Evolutionary conservation across 768 basidiomycete genomes (phyloP).

Genomic region (Pisolithus microcarpus): DNA sequence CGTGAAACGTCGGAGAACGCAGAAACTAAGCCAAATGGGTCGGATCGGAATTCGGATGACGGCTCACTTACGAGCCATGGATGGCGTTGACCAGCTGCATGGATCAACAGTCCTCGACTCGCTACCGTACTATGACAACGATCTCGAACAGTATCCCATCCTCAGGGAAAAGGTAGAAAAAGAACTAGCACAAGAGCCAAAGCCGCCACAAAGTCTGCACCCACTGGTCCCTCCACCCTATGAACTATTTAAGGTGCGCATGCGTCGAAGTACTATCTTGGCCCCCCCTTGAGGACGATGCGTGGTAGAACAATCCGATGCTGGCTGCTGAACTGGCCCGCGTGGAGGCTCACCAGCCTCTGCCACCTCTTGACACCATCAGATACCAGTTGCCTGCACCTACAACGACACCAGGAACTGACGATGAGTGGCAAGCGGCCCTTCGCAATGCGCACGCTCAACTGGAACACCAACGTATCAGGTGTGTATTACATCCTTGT

Average conservation of each 20-base stretch:
- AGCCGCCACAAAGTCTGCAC: conserved; percentile 54
- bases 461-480: conserved; percentile 75
- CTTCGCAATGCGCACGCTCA: conserved; percentile 74
- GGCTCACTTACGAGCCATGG: conserved; percentile 10
- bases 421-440: conserved; percentile 71
- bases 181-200: conserved; percentile 68
- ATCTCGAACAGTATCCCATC: conserved; percentile 67
- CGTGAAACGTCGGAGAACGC: background rate
- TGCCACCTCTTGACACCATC: conserved; percentile 60
- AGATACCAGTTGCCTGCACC: conserved; percentile 75
- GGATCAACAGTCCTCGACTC: conserved; percentile 56
- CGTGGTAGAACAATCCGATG: conserved; percentile 53
- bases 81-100: conserved; percentile 18
- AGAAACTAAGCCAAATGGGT: background rate
- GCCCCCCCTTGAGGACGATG: background rate
- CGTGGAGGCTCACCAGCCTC: conserved; percentile 58
- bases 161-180: conserved; percentile 70
- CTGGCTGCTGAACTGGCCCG: conserved; percentile 69
- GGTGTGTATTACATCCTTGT: conserved; percentile 37
- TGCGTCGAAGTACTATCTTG: conserved; percentile 10
- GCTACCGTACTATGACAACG: conserved; percentile 92
- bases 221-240: conserved; percentile 61
- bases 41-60: conserved; percentile 14
- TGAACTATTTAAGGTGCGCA: conserved; percentile 61
- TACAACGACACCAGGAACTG: conserved; percentile 49